Percentiles rank a stretch among this genome's conserved stretches.
phyloP scores from a whole-genome alignment of 331 rosid species.

The Cydonia oblonga region DNA sequence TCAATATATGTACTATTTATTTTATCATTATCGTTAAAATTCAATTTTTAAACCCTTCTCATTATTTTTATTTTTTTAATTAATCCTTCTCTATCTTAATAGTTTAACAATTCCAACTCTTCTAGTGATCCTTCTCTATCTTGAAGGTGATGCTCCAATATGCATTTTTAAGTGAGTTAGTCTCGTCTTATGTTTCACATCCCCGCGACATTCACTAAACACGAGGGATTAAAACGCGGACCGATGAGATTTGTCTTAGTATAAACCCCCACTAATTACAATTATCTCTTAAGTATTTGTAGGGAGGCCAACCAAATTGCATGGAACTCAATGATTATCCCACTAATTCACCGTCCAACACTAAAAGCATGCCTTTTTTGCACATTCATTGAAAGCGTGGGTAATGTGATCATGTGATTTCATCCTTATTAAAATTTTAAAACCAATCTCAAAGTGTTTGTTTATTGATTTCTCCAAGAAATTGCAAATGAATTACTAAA shows the following conservation, averaged over 20 bases:
- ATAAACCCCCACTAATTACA: conserved; percentile 5
- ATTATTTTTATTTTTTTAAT: too few relatives aligned
- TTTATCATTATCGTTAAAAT: too few relatives aligned
- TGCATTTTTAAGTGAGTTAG: neutral
- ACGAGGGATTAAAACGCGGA: conserved; percentile 6
- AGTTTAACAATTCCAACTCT: neutral
- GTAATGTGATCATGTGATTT: neutral
- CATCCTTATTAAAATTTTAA: too few relatives aligned
- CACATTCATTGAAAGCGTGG: neutral
- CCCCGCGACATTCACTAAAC: neutral
- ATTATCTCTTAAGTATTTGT: neutral
- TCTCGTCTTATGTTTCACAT: neutral
- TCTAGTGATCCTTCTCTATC: neutral
- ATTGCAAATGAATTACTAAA: too few relatives aligned
- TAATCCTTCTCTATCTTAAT: neutral
- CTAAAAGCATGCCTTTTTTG: neutral
- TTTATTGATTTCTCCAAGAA: too few relatives aligned
- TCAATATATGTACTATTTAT: too few relatives aligned
- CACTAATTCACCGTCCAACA: neutral
- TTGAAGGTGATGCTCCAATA: neutral
- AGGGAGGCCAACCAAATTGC: neutral
- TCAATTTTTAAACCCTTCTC: too few relatives aligned
- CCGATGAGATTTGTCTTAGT: conserved; percentile 2
- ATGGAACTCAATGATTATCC: conserved; percentile 5
- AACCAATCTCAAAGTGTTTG: neutral